Evolutionary conservation across 495 filamentous ascomycete genomes (phyloP).

Genomic region (Annulohypoxylon stygium): DNA sequence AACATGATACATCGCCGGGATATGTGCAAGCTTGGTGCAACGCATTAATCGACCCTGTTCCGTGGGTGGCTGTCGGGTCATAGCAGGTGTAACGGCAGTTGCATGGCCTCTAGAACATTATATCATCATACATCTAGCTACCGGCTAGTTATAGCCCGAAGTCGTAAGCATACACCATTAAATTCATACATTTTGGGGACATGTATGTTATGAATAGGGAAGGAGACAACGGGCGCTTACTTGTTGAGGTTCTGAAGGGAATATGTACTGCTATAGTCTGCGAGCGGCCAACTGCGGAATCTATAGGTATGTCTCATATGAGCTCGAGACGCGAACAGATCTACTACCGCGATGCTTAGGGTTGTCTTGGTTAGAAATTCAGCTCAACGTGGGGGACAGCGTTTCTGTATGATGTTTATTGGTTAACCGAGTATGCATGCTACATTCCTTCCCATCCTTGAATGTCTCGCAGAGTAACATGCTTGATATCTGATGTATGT

Average conservation of each 20-base stretch:
- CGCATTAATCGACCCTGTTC: constrained; percentile 27
- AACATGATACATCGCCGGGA: constrained; percentile 16
- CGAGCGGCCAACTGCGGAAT: not conserved
- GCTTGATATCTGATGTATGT: not conserved
- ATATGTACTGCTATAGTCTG: constrained; percentile 1
- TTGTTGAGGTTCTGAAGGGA: not conserved
- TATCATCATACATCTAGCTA: constrained; percentile 35
- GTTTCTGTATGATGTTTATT: constrained; percentile 11
- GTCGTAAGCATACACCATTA: constrained; percentile 18
- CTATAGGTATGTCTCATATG: constrained; percentile 4
- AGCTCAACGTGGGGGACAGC: constrained; percentile 38
- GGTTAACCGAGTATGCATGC: constrained; percentile 19
- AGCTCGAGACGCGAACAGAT: constrained; percentile 22
- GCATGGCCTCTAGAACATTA: constrained; percentile 32
- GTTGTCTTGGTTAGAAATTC: not conserved
- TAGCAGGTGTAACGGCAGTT: constrained; percentile 39
- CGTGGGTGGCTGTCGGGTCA: constrained; percentile 12
- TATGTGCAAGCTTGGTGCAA: constrained; percentile 9
- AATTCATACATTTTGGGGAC: not conserved
- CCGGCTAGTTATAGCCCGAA: constrained; percentile 13
- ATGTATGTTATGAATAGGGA: not conserved
- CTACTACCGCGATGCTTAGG: constrained; percentile 5
- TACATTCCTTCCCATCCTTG: constrained; percentile 5
- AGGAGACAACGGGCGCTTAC: not conserved
- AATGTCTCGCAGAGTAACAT: not conserved